Percentiles rank a stretch among this genome's conserved stretches.
Evolutionary conservation across 2,329 filamentous ascomycete genomes (phyloP).

Genomic region (Xylaria sp.): DNA sequence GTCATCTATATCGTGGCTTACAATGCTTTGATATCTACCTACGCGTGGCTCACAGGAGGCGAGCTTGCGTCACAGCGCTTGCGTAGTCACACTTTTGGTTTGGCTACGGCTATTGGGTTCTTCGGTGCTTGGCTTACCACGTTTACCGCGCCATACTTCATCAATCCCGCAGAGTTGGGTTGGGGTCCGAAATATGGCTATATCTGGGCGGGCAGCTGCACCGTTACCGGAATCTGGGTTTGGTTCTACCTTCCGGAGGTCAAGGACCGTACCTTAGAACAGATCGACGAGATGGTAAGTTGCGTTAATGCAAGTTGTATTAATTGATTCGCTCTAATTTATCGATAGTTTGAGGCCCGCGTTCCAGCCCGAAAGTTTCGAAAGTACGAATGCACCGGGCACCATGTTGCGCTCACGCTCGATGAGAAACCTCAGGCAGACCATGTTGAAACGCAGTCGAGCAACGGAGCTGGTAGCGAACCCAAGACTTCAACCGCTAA

Average conservation of each 20-base stretch:
- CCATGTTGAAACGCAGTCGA: constrained; percentile 29
- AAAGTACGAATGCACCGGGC: constrained; percentile 44
- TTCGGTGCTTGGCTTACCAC: constrained; percentile 62
- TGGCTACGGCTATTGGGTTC: constrained; percentile 60
- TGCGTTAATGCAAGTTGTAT: constrained; percentile 25
- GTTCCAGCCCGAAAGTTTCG: constrained; percentile 46
- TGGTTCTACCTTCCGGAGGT: constrained; percentile 60
- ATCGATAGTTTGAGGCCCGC: constrained; percentile 44
- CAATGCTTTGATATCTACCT: constrained; percentile 59
- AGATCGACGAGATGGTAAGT: constrained; percentile 60
- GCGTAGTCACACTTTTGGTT: constrained; percentile 61
- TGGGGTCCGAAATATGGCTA: constrained; percentile 65
- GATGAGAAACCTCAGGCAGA: constrained; percentile 31
- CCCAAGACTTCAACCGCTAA: not conserved
- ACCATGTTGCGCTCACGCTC: constrained; percentile 32
- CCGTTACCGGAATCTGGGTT: constrained; percentile 45
- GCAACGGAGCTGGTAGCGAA: not conserved
- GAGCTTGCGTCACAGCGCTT: constrained; percentile 63
- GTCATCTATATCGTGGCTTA: constrained; percentile 60
- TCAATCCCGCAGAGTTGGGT: constrained; percentile 58
- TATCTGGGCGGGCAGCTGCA: constrained; percentile 55
- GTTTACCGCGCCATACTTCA: constrained; percentile 65
- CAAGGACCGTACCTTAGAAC: constrained; percentile 57
- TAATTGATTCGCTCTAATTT: constrained; percentile 7
- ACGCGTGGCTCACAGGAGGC: constrained; percentile 62